phyloP scores from a whole-genome alignment of 176 grass and related monocot species.

The Triticum turgidum region DNA sequence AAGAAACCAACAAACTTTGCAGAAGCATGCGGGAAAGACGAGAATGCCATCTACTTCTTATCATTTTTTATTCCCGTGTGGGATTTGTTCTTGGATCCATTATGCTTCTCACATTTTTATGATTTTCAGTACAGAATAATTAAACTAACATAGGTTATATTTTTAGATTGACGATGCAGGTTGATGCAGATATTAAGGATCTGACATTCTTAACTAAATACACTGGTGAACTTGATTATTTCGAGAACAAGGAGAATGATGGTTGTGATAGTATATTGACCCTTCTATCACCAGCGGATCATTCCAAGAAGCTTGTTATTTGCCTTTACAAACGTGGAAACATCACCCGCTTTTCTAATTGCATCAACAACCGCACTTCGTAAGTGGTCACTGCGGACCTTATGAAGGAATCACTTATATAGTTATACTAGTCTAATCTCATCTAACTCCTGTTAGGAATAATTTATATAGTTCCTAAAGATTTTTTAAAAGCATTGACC shows the following conservation, averaged over 20 bases:
- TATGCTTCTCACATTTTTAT: not conserved
- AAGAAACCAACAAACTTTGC: constrained; percentile 68
- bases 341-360: constrained; percentile 63
- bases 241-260: constrained; percentile 52
- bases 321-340: constrained; percentile 76
- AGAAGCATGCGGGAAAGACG: constrained; percentile 71
- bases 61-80: constrained; percentile 62
- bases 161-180: constrained; percentile 77
- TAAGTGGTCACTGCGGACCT: constrained; percentile 33
- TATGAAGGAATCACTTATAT: not conserved
- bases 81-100: constrained; percentile 46
- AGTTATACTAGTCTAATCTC: too few species aligned
- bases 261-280: constrained; percentile 80
- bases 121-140: not conserved
- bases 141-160: constrained; percentile 16
- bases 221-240: constrained; percentile 76
- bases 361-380: constrained; percentile 22
- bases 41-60: constrained; percentile 63
- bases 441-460: too few species aligned
- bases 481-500: constrained; percentile 20
- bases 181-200: constrained; percentile 78
- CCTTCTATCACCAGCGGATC: constrained; percentile 52
- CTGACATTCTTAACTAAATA: constrained; percentile 76
- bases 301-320: constrained; percentile 63
- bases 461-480: too few species aligned